Base-by-base conservation (phyloP, 176 grass and related monocot species). In the Phragmites australis region DNA sequence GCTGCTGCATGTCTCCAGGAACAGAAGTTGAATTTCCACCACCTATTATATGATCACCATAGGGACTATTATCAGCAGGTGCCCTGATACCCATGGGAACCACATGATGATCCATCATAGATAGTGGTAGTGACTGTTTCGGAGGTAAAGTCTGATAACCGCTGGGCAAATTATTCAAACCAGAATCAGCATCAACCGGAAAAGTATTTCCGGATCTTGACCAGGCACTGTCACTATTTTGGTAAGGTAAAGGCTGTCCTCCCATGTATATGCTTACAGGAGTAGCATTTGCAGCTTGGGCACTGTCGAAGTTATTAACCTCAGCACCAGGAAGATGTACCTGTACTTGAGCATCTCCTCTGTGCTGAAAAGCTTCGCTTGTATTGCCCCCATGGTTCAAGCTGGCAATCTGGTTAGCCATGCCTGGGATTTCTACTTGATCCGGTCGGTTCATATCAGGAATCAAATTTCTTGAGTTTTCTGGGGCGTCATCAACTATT, bases 361-460 rank as follows among this genome's bases (percentile, higher is more conserved):
- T 82, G 26, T 81, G 70, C 43, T 77, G 83, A 21, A 77, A 81
- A 89, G 66, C 60, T 59, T 61, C 74, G 67, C 71, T 70, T 15
- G 68, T 68, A 65, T 34, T 50, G 7, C 2, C 72, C 68, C 63
- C 80, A 52, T 84, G 83, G 69, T 89, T 81, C 59, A 88, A 74
- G 75, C 12, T 79, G 27, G 61, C 44, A 64, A 86, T 50, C 74
- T 79, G 89, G 82, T 82, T 72, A 81, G 23, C 46, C 77, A 70
- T 42, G 51, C 74, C 52, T 31, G 78, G 59, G 31, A 83, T 82
- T 76, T 75, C 82, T 48, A 85, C 70, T 71, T 89, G 77, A 77
- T 79, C 52, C 48, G 75, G 48, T 80, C 34, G 48, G 23, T 94
- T 93, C 83, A 91, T 93, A 83, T 91, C 88, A 50, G 83, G 86